These are phyloP conservation scores for Colletotrichum destructivum DNA, from an alignment of 2,329 filamentous ascomycete species.

Conservation along the genomic window DNA sequence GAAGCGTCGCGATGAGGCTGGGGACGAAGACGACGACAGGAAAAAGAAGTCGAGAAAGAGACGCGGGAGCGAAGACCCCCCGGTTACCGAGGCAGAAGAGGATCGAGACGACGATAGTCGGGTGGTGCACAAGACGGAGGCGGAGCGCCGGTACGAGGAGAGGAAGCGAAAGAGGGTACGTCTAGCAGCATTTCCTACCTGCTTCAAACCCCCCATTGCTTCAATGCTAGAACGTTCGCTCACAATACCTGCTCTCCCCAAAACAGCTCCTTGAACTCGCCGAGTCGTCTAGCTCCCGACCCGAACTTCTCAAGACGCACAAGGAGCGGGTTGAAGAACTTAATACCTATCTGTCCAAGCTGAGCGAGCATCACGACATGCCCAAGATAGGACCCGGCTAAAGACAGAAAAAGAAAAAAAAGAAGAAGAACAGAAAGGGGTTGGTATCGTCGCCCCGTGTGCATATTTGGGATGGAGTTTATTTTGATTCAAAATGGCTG, in stretches of 20 bases:
- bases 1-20: constrained; percentile 54
- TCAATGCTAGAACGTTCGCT: not conserved
- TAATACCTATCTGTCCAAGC: constrained; percentile 90
- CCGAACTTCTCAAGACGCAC: constrained; percentile 94
- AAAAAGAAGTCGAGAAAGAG: constrained; percentile 45
- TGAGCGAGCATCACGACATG: constrained; percentile 99
- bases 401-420: not conserved
- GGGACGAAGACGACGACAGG: constrained; percentile 47
- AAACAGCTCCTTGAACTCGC: constrained; percentile 83
- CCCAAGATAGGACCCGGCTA: constrained; percentile 75
- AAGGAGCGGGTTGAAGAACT: constrained; percentile 97
- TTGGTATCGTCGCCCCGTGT: not conserved
- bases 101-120: constrained; percentile 51
- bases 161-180: constrained; percentile 83
- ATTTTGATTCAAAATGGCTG: not conserved
- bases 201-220: not conserved
- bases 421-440: not conserved
- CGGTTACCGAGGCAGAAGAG: constrained; percentile 50
- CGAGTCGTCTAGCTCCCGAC: constrained; percentile 68
- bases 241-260: not conserved
- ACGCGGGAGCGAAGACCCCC: constrained; percentile 48
- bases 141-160: constrained; percentile 87
- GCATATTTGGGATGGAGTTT: constrained; percentile 16
- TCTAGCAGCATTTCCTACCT: constrained; percentile 42
- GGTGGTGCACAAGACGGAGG: constrained; percentile 80